Evolutionary conservation across 2,329 filamentous ascomycete species (phyloP).

Genomic region (Grosmannia clavigera): DNA sequence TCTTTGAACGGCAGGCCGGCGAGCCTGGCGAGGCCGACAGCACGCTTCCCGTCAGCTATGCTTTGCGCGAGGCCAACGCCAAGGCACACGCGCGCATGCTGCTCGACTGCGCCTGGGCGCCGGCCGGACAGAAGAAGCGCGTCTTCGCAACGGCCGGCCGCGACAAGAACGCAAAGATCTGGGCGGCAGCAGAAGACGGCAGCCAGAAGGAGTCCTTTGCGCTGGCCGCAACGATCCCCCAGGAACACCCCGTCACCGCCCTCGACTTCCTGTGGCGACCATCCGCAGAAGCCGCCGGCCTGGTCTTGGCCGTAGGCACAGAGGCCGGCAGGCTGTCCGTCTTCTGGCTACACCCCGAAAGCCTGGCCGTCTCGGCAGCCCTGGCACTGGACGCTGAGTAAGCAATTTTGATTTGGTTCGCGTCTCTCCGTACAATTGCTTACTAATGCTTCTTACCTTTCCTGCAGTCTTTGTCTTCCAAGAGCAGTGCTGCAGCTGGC

Average conservation of each 20-base stretch:
- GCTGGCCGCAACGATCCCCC: slow-evolving; percentile 39
- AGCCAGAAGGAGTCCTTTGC: slow-evolving; percentile 25
- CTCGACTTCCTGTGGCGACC: slow-evolving; percentile 47
- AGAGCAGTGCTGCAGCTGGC: slow-evolving; percentile 55
- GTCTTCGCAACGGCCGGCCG: slow-evolving; percentile 79
- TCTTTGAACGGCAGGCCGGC: slow-evolving; percentile 48
- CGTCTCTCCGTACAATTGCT: background rate
- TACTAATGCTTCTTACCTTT: background rate
- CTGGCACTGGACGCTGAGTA: slow-evolving; percentile 26
- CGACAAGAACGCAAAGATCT: slow-evolving; percentile 74
- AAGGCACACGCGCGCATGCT: slow-evolving; percentile 94
- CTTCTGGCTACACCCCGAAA: slow-evolving; percentile 25
- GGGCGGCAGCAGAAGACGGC: slow-evolving; percentile 27
- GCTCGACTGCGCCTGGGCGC: slow-evolving; percentile 74
- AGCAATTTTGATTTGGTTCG: slow-evolving; percentile 12
- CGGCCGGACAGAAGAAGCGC: slow-evolving; percentile 23
- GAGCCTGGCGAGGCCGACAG: slow-evolving; percentile 11
- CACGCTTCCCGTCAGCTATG: slow-evolving; percentile 30
- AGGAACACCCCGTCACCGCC: slow-evolving; percentile 54
- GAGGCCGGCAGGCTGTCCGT: slow-evolving; percentile 39
- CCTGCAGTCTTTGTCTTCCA: slow-evolving; percentile 41
- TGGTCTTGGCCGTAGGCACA: slow-evolving; percentile 44
- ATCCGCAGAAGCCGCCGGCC: slow-evolving; percentile 13
- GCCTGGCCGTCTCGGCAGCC: slow-evolving; percentile 23
- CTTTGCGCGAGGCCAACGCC: slow-evolving; percentile 50